Percentiles rank a stretch among this genome's conserved stretches.
These are phyloP conservation scores for Leucaena leucocephala DNA, from an alignment of 306 rosid genomes.

Conservation along the genomic window DNA sequence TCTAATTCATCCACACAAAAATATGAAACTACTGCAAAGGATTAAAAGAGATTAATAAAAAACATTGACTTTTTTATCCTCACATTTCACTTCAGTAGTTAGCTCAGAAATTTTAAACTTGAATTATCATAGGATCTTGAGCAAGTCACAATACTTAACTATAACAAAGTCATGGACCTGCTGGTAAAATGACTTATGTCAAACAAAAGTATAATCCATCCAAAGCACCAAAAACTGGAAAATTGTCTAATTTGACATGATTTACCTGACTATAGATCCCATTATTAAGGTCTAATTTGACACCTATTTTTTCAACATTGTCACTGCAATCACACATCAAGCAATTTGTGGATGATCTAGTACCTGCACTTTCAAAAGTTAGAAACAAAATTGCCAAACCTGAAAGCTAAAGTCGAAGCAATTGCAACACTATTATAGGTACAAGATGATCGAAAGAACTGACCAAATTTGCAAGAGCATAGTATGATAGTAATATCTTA, in stretches of 20 bases:
- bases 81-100: slow-evolving; percentile 10
- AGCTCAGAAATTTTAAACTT: slow-evolving; percentile 6
- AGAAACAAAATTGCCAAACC: background rate
- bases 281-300: background rate
- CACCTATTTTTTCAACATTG: background rate
- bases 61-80: background rate
- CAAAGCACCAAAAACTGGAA: background rate
- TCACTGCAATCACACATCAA: background rate
- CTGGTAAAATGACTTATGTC: background rate
- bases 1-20: background rate
- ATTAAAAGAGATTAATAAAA: background rate
- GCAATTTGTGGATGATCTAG: background rate
- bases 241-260: background rate
- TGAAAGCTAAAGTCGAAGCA: slow-evolving; percentile 1
- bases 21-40: background rate
- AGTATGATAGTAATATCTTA: background rate
- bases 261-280: background rate
- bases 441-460: background rate
- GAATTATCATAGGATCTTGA: background rate
- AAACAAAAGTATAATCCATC: slow-evolving; percentile 7
- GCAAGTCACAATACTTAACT: slow-evolving; percentile 18
- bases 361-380: background rate
- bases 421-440: background rate
- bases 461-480: background rate
- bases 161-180: background rate